phyloP scores from a whole-genome alignment of 2,329 filamentous ascomycete species.

The Elsinoe perseae region DNA sequence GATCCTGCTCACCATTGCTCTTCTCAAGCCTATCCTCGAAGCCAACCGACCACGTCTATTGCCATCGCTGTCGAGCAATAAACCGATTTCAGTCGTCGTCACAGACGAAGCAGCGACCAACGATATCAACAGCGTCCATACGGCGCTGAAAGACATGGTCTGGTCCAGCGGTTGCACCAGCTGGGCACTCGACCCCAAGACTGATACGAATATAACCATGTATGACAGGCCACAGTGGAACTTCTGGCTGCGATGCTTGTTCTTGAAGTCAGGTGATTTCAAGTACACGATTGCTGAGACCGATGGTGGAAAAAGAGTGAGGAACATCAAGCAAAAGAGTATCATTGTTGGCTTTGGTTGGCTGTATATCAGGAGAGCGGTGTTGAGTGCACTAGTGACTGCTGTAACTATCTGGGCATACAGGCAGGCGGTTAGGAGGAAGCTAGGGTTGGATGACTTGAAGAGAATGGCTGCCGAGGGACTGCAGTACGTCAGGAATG shows the following conservation, averaged over 20 bases:
- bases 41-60: background rate
- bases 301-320: background rate
- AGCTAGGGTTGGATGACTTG: background rate
- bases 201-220: slow-evolving; percentile 45
- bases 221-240: slow-evolving; percentile 47
- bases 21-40: slow-evolving; percentile 48
- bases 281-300: background rate
- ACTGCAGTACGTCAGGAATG: background rate
- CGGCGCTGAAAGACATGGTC: slow-evolving; percentile 37
- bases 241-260: slow-evolving; percentile 44
- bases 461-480: background rate
- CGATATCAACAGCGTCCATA: slow-evolving; percentile 36
- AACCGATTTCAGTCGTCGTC: slow-evolving; percentile 30
- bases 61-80: background rate
- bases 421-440: background rate
- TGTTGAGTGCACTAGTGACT: background rate
- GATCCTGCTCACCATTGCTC: slow-evolving; percentile 51
- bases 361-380: slow-evolving; percentile 4
- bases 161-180: slow-evolving; percentile 45
- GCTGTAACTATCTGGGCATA: background rate
- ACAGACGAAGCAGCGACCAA: slow-evolving; percentile 30
- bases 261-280: slow-evolving; percentile 21
- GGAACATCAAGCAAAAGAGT: background rate
- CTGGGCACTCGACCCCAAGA: slow-evolving; percentile 45
- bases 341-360: slow-evolving; percentile 11